phyloP scores from a whole-genome alignment of 176 grass and related monocot species.

The Echinochloa phyllopogon region DNA sequence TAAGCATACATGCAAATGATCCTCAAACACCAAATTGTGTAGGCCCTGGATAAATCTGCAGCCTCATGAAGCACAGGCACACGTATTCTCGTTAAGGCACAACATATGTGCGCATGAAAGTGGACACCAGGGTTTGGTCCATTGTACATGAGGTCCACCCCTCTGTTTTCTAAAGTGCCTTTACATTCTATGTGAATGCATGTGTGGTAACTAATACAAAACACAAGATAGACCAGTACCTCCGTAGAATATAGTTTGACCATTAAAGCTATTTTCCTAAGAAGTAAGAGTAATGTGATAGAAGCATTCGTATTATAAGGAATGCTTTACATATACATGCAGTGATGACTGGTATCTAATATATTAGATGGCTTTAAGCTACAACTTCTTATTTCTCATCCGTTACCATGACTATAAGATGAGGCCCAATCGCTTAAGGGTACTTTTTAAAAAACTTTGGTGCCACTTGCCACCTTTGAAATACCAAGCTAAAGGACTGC shows the following conservation, averaged over 20 bases:
- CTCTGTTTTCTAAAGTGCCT: not conserved
- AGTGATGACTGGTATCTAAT: conserved; percentile 7
- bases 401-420: conserved; percentile 4
- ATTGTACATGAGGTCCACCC: not conserved
- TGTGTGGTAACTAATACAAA: conserved; percentile 8
- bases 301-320: not conserved
- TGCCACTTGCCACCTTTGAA: conserved; percentile 1
- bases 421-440: not conserved
- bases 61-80: not conserved
- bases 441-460: conserved; percentile 2
- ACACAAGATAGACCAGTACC: not conserved
- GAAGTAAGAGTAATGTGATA: conserved; percentile 15
- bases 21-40: not conserved
- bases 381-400: not conserved
- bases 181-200: not conserved
- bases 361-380: not conserved
- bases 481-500: not conserved
- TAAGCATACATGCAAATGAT: not conserved
- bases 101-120: not conserved
- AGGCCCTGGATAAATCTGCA: not conserved
- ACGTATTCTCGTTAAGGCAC: not conserved
- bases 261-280: not conserved
- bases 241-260: conserved; percentile 8
- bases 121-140: not conserved
- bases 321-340: not conserved